Base-by-base conservation (phyloP, 345 rosid species). In the Populus alba region DNA sequence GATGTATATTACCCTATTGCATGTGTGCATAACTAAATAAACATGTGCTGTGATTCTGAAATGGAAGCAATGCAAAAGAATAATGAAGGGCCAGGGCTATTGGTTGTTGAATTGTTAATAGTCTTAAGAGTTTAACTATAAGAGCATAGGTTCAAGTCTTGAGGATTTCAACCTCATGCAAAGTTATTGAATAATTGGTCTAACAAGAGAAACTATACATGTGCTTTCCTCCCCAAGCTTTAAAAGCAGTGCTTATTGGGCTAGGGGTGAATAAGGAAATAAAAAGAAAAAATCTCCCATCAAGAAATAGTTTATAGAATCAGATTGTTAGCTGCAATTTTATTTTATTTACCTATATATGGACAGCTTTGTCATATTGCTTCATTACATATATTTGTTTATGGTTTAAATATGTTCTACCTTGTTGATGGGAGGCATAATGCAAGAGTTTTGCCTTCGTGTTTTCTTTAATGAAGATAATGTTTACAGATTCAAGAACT, bases 401-500 rank as follows among this genome's bases (percentile, higher is more conserved):
- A 49, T 31, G 51, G 33, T 70, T 80, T 23, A 31, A 63, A 41
- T 45, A 47, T 74, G 18, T 25, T 38, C 51, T 47, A 35, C 38
- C 27, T 66, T 72, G 39, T 68, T 61, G 49, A 66, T 75, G 29
- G 25, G 20, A 70, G 27, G 51, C 37, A 23, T 27, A 20, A 59
- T 47, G 38, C 47, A 31, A 69, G 29, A 38, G 62, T 55, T 75
- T 75, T 66, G 29, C 29, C 31, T 31, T 53, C 17, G 68, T 77
- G 22, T n/a, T 62, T 62, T 63, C 76, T 59, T 59, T 63, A 70
- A 73, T 65, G 53, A 39, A 70, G 35, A 73, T 15, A 45, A 83
- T 83, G 31, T 81, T 59, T 80, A 47, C 88, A 96, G 98, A 82
- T 94, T 86, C 95, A 85, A 84, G 99, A 96, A 77, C 87, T 96